Evolutionary conservation across 1,284 basidiomycete species (phyloP), one percentile per base, ranked within the genome.

Genomic region (Moesziomyces antarcticus): DNA sequence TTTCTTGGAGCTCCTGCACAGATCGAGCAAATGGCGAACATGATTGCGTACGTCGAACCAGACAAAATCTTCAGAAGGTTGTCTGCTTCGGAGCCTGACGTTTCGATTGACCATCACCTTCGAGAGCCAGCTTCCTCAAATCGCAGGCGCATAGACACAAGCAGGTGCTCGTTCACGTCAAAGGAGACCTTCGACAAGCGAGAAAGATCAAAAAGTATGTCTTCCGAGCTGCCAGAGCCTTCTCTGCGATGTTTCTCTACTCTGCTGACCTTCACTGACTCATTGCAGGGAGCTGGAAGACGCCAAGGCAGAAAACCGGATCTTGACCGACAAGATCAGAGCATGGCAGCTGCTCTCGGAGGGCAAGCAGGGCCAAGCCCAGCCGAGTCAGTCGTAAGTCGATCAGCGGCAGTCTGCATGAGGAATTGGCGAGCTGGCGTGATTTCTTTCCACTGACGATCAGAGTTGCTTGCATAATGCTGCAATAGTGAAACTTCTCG

Each of bases 11-110:
- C 11, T 13, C 3, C 22, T 9, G 13, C 20, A 22, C 47, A 71
- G 68, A 55, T 71, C 43, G 56, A 66, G 27, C 70, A 73, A 18
- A 73, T 68, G 70, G 64, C 70, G 16, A 43, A 61, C 16, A 33
- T 56, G 54, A 61, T 68, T 27, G 46, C 46, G 70, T 68, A 45
- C 5, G 70, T 57, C 6, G 37, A 18, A 18, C 37, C 37, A 40
- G 5, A 25, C 48, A 2, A 30, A 10, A 40, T 13, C 2, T n/a
- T n/a, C 18, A 40, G 25, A 30, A 8, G 6, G 14, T 21, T 11
- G 30, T 33, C 9, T 4, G 4, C 11, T 13, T 33, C 11, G 11
- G 11, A 3, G 30, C 11, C 4, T 13, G 30, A 13, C 30, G 30
- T 33, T 3, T 33, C 30, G 30, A 13, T 33, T 33, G 10, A 2